Conservation (phyloP, 2,329 filamentous ascomycete species). For the Dendryphion nanum region DNA sequence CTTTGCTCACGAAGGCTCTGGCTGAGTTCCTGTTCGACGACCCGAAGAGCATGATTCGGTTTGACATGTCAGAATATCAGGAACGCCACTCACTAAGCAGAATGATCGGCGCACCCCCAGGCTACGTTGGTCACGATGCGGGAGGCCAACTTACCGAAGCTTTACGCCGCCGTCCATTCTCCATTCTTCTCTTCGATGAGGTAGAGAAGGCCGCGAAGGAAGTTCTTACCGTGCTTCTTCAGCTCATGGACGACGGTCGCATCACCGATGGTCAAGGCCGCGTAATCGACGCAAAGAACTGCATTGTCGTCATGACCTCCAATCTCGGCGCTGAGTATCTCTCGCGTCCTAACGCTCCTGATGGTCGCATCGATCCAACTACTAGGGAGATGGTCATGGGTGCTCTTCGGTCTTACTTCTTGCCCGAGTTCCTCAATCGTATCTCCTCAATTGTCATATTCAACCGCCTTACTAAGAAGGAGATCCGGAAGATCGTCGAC, state of each 20-base stretch:
- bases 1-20: slow-evolving; percentile 90
- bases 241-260: slow-evolving; percentile 98
- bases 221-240: slow-evolving; percentile 91
- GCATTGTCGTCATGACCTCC: slow-evolving; percentile 98
- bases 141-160: slow-evolving; percentile 95
- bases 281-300: slow-evolving; percentile 93
- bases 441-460: slow-evolving; percentile 97
- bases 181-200: slow-evolving; percentile 95
- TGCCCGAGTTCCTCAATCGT: slow-evolving; percentile 97
- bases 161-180: slow-evolving; percentile 91
- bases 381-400: slow-evolving; percentile 89
- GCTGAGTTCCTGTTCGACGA: slow-evolving; percentile 99
- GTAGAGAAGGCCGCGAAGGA: slow-evolving; percentile 99
- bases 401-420: slow-evolving; percentile 89
- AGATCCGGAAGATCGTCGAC: slow-evolving; percentile 96
- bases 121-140: slow-evolving; percentile 94
- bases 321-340: slow-evolving; percentile 95
- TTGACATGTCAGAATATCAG: slow-evolving; percentile 99
- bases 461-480: slow-evolving; percentile 84
- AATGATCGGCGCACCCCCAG: slow-evolving; percentile 96
- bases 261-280: slow-evolving; percentile 98
- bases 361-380: slow-evolving; percentile 81
- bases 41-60: slow-evolving; percentile 94
- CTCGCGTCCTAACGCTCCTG: slow-evolving; percentile 71
- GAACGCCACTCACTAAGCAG: slow-evolving; percentile 92